Evolutionary conservation across 1,284 basidiomycete genomes (phyloP).

Genomic region (Erythrobasidium hasegawianum): DNA sequence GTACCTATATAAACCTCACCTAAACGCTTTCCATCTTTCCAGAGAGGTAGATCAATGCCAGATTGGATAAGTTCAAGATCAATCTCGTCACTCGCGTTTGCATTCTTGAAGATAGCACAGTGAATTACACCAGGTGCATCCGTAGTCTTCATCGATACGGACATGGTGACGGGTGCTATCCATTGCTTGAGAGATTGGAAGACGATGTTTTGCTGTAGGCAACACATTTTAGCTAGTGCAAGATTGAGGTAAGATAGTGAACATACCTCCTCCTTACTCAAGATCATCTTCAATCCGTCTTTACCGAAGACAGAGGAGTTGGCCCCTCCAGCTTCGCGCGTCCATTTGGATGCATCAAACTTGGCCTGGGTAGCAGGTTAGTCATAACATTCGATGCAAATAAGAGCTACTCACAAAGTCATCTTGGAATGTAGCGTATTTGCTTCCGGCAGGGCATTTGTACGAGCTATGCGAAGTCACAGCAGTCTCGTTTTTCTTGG

Average conservation of each 20-base stretch:
- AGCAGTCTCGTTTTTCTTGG: too few species aligned
- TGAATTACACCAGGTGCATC: conserved; percentile 15
- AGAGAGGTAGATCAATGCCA: conserved; percentile 15
- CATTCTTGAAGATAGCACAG: conserved; percentile 23
- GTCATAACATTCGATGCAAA: too few species aligned
- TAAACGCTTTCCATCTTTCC: conserved; percentile 22
- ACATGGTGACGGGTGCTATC: conserved; percentile 3
- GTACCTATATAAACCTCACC: conserved; percentile 3
- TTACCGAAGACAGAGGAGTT: conserved; percentile 10
- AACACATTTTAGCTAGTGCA: too few species aligned
- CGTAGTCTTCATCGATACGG: conserved; percentile 16
- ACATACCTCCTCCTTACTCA: background rate
- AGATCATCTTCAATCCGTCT: conserved; percentile 23
- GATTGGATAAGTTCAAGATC: conserved; percentile 23
- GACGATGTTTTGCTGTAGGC: background rate
- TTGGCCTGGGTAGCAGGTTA: background rate
- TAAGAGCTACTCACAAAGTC: too few species aligned
- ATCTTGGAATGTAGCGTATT: too few species aligned
- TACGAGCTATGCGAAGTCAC: too few species aligned
- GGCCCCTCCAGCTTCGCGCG: background rate
- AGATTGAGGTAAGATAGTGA: background rate
- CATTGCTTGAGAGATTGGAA: background rate
- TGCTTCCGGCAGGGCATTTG: too few species aligned
- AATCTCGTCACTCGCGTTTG: conserved; percentile 18
- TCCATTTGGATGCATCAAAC: conserved; percentile 17